Base-by-base conservation (phyloP, 2,329 filamentous ascomycete genomes). In the Chrysoporthe puriensis region DNA sequence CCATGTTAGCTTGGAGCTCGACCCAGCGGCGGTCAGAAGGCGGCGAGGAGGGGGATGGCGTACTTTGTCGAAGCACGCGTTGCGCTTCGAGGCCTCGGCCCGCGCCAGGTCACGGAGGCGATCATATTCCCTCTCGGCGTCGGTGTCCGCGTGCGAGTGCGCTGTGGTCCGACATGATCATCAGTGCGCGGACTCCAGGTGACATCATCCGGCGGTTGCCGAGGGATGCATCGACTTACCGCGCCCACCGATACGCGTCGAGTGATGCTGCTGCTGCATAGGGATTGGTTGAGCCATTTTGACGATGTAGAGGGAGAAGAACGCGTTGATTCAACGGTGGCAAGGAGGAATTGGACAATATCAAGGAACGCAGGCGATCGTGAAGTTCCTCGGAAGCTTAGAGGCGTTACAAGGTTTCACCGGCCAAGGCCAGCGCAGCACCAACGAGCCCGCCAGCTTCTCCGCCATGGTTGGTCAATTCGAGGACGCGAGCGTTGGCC, bases 121-220 rank as follows among this genome's bases (percentile, higher is more conserved):
- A 77, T 98, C 94, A 80, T 98, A 98, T 81, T 98, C 94, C 73
- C 85, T 88, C 83, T 98, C 94, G 66, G 88, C 84, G 68, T 90
- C 85, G 73, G 82, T 82, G 76, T 87, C 88, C 72, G 89, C 68
- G n/a, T 69, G 68, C 34, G 65, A 50, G 42, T 69, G 63, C 44
- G 68, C 68, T 69, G 43, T 60, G 54, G 44, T 44, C 40, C 52
- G 48, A 42, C 21, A 43, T 26, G 36, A 26, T 43, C 16, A 32
- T 60, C 59, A 65, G 26, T 61, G 71, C 69, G 69, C 34, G 61
- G 42, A 71, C 63, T 64, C 59, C 32, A 21, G 44, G 54, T 71
- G 66, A 64, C 64, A 67, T 70, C 62, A 67, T 64, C 21, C 59
- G 40, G 67, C 42, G 61, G 62, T 42, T 57, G 63, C 18, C 9